Percentiles rank a stretch among this genome's conserved stretches.
phyloP scores from a whole-genome alignment of 306 rosid species.

The Medicago arabica region DNA sequence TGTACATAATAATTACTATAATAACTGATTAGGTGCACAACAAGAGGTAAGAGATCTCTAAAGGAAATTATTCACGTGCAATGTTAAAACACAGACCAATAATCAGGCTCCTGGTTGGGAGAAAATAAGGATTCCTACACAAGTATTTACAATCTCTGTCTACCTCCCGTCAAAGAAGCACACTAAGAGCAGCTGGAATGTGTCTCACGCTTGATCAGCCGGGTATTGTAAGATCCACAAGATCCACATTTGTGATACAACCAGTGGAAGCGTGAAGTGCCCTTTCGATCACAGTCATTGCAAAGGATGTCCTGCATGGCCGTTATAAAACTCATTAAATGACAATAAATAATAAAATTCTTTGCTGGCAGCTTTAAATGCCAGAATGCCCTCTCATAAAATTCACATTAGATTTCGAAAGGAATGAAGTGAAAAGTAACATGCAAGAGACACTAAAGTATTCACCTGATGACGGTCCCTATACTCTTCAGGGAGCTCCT shows the following conservation, averaged over 20 bases:
- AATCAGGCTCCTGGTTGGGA: slow-evolving; percentile 44
- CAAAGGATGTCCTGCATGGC: slow-evolving; percentile 86
- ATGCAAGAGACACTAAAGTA: slow-evolving; percentile 24
- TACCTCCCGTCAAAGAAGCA: slow-evolving; percentile 35
- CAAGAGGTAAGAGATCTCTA: slow-evolving; percentile 39
- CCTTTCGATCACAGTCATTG: slow-evolving; percentile 87
- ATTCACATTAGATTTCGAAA: slow-evolving; percentile 39
- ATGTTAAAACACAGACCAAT: slow-evolving; percentile 23
- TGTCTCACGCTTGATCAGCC: slow-evolving; percentile 76
- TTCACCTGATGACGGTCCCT: slow-evolving; percentile 81
- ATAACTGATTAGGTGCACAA: slow-evolving; percentile 21
- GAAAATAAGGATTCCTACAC: slow-evolving; percentile 62
- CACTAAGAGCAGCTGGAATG: slow-evolving; percentile 56
- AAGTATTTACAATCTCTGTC: slow-evolving; percentile 79
- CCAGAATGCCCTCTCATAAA: slow-evolving; percentile 28
- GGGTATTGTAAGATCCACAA: slow-evolving; percentile 95
- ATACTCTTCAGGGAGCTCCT: slow-evolving; percentile 96
- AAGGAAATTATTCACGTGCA: slow-evolving; percentile 26
- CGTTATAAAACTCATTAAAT: slow-evolving; percentile 37
- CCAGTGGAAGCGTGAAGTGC: slow-evolving; percentile 90
- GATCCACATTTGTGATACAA: slow-evolving; percentile 83
- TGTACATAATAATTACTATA: slow-evolving; percentile 43
- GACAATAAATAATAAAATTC: slow-evolving; percentile 13
- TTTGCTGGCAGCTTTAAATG: slow-evolving; percentile 8
- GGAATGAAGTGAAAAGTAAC: slow-evolving; percentile 34